Evolutionary conservation across 345 rosid species (phyloP).

Genomic region (Eucalyptus marginata): DNA sequence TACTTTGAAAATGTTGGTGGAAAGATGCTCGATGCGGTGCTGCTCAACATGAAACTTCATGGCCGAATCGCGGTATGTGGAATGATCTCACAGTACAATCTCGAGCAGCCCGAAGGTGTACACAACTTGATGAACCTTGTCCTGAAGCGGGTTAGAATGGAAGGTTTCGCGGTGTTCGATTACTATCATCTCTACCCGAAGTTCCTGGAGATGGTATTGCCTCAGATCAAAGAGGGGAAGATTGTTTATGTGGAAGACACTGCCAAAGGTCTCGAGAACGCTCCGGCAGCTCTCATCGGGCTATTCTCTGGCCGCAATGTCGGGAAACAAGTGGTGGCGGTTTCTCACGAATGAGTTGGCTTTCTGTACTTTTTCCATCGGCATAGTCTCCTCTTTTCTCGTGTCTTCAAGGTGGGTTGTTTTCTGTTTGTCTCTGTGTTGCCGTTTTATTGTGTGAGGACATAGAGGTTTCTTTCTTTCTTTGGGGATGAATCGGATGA

Average conservation of each 20-base stretch:
- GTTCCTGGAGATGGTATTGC: constrained; percentile 11
- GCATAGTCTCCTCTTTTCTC: not conserved
- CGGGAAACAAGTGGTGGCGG: constrained; percentile 5
- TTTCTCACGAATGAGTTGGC: not conserved
- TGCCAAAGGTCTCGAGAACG: not conserved
- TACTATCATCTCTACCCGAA: constrained; percentile 1
- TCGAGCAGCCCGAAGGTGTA: not conserved
- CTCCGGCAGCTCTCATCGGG: not conserved
- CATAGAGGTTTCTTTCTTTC: not conserved
- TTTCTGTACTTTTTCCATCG: not conserved
- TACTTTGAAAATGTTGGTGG: constrained; percentile 24
- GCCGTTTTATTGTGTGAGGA: not conserved
- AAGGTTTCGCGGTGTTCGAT: not conserved
- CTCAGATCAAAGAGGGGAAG: constrained; percentile 5
- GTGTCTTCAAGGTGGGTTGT: not conserved
- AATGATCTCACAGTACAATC: constrained; percentile 18
- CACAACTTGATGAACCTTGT: not conserved
- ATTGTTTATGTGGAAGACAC: constrained; percentile 6
- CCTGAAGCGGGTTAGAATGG: not conserved
- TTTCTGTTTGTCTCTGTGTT: not conserved
- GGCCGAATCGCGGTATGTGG: constrained; percentile 8
- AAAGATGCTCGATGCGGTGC: constrained; percentile 19
- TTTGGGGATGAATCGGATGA: not conserved
- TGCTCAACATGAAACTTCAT: constrained; percentile 1
- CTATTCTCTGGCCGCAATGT: constrained; percentile 2